Percentiles rank a stretch among this genome's conserved stretches.
Evolutionary conservation across 345 rosid genomes (phyloP).

Genomic region (Brassica rapa): DNA sequence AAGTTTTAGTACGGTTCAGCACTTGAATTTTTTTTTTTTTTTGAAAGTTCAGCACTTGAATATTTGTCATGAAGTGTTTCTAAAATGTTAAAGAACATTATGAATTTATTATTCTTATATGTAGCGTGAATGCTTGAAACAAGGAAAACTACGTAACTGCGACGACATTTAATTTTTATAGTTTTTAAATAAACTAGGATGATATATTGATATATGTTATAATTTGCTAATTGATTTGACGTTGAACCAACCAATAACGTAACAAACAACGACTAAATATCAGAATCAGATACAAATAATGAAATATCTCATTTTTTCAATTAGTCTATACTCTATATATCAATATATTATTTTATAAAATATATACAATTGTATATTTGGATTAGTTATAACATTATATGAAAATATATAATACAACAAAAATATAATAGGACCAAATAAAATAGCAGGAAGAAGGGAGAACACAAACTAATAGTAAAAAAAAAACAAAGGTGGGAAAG

Average conservation of each 20-base stretch:
- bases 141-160: conserved; percentile 36
- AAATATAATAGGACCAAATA: background rate
- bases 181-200: conserved; percentile 17
- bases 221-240: conserved; percentile 31
- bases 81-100: background rate
- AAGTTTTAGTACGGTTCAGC: background rate
- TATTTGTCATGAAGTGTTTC: background rate
- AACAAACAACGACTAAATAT: conserved; percentile 11
- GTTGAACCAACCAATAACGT: conserved; percentile 30
- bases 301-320: background rate
- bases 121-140: conserved; percentile 32
- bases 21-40: background rate
- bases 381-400: background rate
- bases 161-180: conserved; percentile 11
- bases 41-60: background rate
- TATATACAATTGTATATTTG: background rate
- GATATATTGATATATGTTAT: background rate
- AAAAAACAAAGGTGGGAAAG: background rate
- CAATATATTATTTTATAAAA: background rate
- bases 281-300: background rate
- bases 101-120: background rate
- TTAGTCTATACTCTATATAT: background rate
- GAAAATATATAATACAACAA: background rate
- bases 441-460: background rate
- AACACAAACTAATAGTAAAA: background rate